These are phyloP conservation scores for Niebla homalea DNA, from an alignment of 495 filamentous ascomycete genomes.

Conservation along the genomic window DNA sequence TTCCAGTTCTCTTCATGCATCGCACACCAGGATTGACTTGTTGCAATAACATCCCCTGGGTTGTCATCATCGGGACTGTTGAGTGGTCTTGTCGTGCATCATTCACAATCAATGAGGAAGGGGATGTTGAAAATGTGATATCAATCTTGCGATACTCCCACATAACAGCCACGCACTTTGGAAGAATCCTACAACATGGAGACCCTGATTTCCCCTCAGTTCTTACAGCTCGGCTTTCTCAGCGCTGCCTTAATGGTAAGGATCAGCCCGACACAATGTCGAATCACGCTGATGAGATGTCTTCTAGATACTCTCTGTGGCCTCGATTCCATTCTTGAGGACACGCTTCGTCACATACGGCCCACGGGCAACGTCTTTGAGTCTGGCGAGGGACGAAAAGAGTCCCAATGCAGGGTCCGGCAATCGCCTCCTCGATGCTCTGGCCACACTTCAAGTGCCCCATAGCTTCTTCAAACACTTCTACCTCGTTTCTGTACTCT, in stretches of 20 bases:
- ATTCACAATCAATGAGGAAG: no score
- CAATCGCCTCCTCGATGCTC: conserved; percentile 31
- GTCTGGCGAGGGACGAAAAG: background rate
- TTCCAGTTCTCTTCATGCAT: no score
- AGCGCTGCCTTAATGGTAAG: conserved; percentile 2
- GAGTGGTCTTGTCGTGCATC: no score
- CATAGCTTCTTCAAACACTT: conserved; percentile 83
- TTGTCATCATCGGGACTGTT: no score
- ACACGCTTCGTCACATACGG: conserved; percentile 47
- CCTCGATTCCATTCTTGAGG: conserved; percentile 35
- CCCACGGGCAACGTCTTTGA: conserved; percentile 31
- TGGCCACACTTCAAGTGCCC: conserved; percentile 50
- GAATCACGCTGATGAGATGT: background rate
- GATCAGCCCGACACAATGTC: background rate
- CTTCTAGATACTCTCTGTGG: conserved; percentile 39
- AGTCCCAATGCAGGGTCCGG: conserved; percentile 9
- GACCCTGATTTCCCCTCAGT: background rate
- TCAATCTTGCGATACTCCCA: no score
- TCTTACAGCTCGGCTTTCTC: background rate
- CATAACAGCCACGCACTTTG: no score
- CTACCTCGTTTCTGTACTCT: conserved; percentile 58
- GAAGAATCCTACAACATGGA: no score
- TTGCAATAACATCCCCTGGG: no score
- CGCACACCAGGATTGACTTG: no score
- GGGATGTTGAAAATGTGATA: no score